phyloP scores from a whole-genome alignment of 352 stramenopile species.

The Peronospora belbahrii region DNA sequence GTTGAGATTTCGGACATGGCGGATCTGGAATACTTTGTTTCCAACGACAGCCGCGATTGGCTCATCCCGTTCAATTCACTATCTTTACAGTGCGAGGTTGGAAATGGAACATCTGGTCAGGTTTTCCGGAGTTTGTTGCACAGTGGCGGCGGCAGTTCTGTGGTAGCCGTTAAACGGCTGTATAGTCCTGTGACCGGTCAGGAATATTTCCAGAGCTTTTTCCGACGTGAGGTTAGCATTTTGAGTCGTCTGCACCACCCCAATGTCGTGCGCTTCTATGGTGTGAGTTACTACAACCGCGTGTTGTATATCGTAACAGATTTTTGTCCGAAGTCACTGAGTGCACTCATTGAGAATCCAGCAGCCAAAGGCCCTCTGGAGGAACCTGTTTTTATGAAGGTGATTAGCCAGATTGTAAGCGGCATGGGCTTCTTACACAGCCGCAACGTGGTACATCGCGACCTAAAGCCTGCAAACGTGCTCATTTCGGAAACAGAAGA shows the following conservation, averaged over 20 bases:
- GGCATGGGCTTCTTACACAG: conserved; percentile 89
- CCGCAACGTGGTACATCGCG: conserved; percentile 77
- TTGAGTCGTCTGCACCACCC: conserved; percentile 82
- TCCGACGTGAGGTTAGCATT: conserved; percentile 82
- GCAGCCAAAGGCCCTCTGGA: conserved; percentile 56
- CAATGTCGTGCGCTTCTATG: conserved; percentile 87
- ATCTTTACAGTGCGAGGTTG: conserved; percentile 77
- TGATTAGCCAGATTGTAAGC: conserved; percentile 86
- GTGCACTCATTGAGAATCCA: conserved; percentile 75
- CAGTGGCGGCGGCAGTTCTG: conserved; percentile 70
- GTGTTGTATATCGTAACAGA: conserved; percentile 88
- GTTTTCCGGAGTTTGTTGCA: conserved; percentile 85
- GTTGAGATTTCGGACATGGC: conserved; percentile 82
- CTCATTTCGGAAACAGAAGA: conserved; percentile 87
- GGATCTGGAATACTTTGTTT: conserved; percentile 84
- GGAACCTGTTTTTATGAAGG: conserved; percentile 69
- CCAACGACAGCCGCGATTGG: conserved; percentile 82
- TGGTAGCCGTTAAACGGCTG: conserved; percentile 83
- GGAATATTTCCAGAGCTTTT: conserved; percentile 89
- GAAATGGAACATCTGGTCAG: conserved; percentile 83
- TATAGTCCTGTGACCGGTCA: conserved; percentile 83
- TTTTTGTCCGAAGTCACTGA: conserved; percentile 80
- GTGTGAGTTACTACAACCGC: conserved; percentile 86
- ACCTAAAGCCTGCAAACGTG: conserved; percentile 93
- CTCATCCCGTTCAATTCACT: conserved; percentile 86